phyloP scores from a whole-genome alignment of 2,329 filamentous ascomycete species.

The Cryphonectria radicalis region DNA sequence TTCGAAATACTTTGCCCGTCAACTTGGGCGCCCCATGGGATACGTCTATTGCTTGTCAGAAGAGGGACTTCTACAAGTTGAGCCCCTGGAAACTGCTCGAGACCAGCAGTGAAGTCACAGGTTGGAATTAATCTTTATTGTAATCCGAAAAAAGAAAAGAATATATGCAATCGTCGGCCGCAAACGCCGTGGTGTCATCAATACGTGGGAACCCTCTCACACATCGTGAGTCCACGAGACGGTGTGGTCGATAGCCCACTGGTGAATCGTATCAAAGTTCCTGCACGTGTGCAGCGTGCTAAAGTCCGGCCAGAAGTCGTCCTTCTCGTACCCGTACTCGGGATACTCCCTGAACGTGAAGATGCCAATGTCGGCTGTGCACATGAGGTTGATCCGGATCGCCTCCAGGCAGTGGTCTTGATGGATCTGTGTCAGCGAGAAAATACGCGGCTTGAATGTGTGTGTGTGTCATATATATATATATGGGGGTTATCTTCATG shows the following conservation, averaged over 20 bases:
- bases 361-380: slow-evolving; percentile 58
- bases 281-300: slow-evolving; percentile 58
- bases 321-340: slow-evolving; percentile 44
- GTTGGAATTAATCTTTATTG: not conserved
- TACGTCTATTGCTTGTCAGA: not conserved
- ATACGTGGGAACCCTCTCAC: slow-evolving; percentile 18
- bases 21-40: not conserved
- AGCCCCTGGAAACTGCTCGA: not conserved
- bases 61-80: not conserved
- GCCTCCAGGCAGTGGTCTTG: slow-evolving; percentile 59
- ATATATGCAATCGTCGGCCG: not conserved
- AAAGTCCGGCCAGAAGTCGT: slow-evolving; percentile 59
- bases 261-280: slow-evolving; percentile 55
- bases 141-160: not conserved
- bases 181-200: not conserved
- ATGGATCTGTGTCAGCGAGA: not conserved
- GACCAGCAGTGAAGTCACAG: not conserved
- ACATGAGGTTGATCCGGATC: slow-evolving; percentile 57
- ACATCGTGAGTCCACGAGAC: slow-evolving; percentile 45
- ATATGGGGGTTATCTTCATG: not conserved
- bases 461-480: not conserved
- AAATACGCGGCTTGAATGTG: not conserved
- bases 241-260: slow-evolving; percentile 58
- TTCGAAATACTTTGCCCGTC: no score
- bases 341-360: slow-evolving; percentile 57